These are phyloP conservation scores for Cystobasidiopsis lactophilus DNA, from an alignment of 768 basidiomycete species.

Conservation along the genomic window DNA sequence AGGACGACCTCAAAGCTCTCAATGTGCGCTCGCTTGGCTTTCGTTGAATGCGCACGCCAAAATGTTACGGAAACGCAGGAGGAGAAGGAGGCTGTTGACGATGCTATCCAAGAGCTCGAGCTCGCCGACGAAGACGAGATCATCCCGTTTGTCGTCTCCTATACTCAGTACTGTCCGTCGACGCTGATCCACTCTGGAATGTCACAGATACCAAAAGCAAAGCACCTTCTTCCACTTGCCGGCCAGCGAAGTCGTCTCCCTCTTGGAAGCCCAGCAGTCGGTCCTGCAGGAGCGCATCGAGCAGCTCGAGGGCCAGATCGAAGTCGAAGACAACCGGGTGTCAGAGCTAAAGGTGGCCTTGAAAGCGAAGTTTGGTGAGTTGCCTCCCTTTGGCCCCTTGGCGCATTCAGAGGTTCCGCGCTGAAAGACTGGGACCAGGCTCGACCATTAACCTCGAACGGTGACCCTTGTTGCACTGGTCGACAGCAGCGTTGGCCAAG, in stretches of 20 bases:
- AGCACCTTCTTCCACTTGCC: constrained; percentile 69
- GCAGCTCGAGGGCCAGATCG: constrained; percentile 36
- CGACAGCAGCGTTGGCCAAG: too few species aligned
- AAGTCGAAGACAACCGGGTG: constrained; percentile 39
- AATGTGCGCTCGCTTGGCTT: too few species aligned
- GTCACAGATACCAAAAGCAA: constrained; percentile 75
- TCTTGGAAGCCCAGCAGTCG: too few species aligned
- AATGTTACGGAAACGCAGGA: constrained; percentile 31
- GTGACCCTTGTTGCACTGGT: too few species aligned
- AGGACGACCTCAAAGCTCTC: too few species aligned
- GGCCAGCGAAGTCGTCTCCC: constrained; percentile 40
- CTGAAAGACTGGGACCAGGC: too few species aligned
- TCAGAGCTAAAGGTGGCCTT: constrained; percentile 52
- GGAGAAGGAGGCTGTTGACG: constrained; percentile 86
- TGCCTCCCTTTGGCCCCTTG: too few species aligned
- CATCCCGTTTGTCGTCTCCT: constrained; percentile 38
- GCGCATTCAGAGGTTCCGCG: too few species aligned
- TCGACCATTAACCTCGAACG: too few species aligned
- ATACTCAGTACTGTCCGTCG: neutral
- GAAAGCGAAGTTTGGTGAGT: constrained; percentile 82
- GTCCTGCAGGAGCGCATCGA: constrained; percentile 49
- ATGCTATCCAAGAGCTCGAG: constrained; percentile 66
- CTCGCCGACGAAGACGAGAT: constrained; percentile 63
- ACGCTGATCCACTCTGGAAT: too few species aligned
- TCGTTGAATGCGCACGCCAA: neutral